A percentile compares a stretch with the other conserved stretches of the same genome.
Conservation (phyloP, 768 basidiomycete species). For the Lepiota brunneoincarnata region DNA sequence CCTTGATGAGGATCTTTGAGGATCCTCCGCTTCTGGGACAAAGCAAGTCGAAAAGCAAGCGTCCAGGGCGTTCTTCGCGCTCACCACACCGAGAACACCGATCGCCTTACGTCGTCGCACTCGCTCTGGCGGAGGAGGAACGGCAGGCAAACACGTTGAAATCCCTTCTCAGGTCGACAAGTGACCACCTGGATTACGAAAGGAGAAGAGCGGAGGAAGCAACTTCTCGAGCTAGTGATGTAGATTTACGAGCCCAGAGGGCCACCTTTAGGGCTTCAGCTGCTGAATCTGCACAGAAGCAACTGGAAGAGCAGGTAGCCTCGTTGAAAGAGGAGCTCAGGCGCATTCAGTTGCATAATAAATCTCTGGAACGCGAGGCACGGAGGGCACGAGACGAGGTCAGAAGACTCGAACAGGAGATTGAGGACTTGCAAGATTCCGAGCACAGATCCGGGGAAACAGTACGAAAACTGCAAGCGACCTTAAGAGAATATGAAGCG, state of each 20-base stretch:
- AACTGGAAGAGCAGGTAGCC: constrained; percentile 27
- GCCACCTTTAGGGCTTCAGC: constrained; percentile 31
- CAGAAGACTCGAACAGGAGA: constrained; percentile 32
- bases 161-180: constrained; percentile 45
- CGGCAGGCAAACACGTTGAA: constrained; percentile 45
- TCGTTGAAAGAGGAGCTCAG: constrained; percentile 37
- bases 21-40: not conserved
- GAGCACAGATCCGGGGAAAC: constrained; percentile 38
- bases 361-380: constrained; percentile 43
- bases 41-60: constrained; percentile 21
- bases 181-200: constrained; percentile 56
- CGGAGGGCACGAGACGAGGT: constrained; percentile 32
- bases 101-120: constrained; percentile 36
- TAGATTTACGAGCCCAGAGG: constrained; percentile 48
- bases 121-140: constrained; percentile 51
- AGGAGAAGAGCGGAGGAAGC: constrained; percentile 52
- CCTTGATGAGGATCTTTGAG: not conserved
- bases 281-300: constrained; percentile 40
- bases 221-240: constrained; percentile 45
- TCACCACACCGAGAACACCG: constrained; percentile 31
- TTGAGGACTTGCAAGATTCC: constrained; percentile 36
- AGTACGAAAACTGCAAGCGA: constrained; percentile 39
- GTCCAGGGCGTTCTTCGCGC: constrained; percentile 31
- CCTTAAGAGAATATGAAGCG: constrained; percentile 43
- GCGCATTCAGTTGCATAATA: constrained; percentile 44